Percentiles rank a stretch among this genome's conserved stretches.
phyloP scores from a whole-genome alignment of 441 rosid species.

The Macaranga tanarius region DNA sequence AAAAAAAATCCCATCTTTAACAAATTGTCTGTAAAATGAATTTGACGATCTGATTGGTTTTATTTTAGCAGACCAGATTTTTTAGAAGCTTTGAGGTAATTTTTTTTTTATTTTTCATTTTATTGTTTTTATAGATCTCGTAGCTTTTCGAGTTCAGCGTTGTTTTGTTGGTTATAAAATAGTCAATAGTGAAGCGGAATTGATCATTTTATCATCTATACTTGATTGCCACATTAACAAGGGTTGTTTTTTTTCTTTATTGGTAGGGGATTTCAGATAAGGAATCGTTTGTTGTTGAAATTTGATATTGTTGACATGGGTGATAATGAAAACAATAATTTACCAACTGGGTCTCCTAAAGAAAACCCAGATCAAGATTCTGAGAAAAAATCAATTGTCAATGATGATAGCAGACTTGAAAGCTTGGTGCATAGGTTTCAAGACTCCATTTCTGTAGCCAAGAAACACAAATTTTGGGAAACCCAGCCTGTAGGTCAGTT shows the following conservation, averaged over 20 bases:
- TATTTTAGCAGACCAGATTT: background rate
- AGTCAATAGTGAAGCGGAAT: too few species aligned
- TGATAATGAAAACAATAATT: conserved; percentile 37
- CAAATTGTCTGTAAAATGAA: background rate
- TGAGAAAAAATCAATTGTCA: conserved; percentile 28
- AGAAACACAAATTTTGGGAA: conserved; percentile 88
- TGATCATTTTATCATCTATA: too few species aligned
- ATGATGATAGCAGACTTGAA: conserved; percentile 60
- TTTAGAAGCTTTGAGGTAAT: background rate
- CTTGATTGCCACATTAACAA: background rate
- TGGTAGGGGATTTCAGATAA: conserved; percentile 15
- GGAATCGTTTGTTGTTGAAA: background rate
- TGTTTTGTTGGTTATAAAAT: too few species aligned
- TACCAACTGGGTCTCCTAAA: conserved; percentile 50
- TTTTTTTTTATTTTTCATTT: background rate
- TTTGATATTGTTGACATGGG: conserved; percentile 47
- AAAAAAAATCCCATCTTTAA: background rate
- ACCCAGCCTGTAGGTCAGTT: conserved; percentile 92
- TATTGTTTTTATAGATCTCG: conserved; percentile 8
- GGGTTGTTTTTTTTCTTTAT: background rate
- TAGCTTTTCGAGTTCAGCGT: background rate
- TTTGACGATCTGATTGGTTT: background rate
- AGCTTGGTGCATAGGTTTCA: conserved; percentile 57
- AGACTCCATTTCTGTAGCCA: conserved; percentile 51
- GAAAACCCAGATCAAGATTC: conserved; percentile 51